phyloP scores from a whole-genome alignment of 768 basidiomycete species.

The Trametopsis cervina region DNA sequence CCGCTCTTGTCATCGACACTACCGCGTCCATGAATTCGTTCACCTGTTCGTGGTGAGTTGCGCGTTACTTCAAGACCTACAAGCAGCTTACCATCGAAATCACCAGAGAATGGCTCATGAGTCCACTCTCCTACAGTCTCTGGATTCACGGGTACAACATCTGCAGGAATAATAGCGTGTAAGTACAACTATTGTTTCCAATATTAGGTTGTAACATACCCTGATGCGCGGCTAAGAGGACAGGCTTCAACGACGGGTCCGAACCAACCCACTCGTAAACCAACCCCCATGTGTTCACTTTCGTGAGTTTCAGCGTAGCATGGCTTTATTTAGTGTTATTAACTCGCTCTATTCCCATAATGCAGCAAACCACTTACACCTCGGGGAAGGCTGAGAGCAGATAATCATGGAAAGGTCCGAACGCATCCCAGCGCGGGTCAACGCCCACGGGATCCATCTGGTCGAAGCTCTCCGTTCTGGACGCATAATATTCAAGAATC shows the following conservation, averaged over 20 bases:
- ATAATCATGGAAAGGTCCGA: constrained; percentile 32
- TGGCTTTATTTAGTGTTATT: too few relatives aligned
- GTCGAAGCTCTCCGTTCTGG: constrained; percentile 47
- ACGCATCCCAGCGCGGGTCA: constrained; percentile 39
- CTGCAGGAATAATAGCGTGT: constrained; percentile 16
- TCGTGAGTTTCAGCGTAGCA: constrained; percentile 40
- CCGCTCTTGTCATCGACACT: constrained; percentile 30
- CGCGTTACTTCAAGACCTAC: not conserved
- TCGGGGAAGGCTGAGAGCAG: constrained; percentile 51
- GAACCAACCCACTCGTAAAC: constrained; percentile 55
- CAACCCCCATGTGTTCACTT: constrained; percentile 57
- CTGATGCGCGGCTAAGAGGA: constrained; percentile 48
- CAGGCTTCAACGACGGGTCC: constrained; percentile 42
- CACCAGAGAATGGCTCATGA: constrained; percentile 43
- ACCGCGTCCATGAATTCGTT: constrained; percentile 28
- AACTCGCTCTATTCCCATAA: too few relatives aligned
- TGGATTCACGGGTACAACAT: constrained; percentile 46
- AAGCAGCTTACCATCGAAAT: constrained; percentile 28
- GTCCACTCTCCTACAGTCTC: constrained; percentile 39
- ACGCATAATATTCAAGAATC: not conserved
- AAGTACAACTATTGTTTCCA: not conserved
- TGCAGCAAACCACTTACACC: constrained; percentile 32
- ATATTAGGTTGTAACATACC: too few relatives aligned
- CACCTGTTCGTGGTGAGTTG: constrained; percentile 12
- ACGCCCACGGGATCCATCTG: constrained; percentile 38